A percentile compares a stretch with the other conserved stretches of the same genome.
phyloP scores from a whole-genome alignment of 192 early-diverging fungal species.

The Pilaira anomala region DNA sequence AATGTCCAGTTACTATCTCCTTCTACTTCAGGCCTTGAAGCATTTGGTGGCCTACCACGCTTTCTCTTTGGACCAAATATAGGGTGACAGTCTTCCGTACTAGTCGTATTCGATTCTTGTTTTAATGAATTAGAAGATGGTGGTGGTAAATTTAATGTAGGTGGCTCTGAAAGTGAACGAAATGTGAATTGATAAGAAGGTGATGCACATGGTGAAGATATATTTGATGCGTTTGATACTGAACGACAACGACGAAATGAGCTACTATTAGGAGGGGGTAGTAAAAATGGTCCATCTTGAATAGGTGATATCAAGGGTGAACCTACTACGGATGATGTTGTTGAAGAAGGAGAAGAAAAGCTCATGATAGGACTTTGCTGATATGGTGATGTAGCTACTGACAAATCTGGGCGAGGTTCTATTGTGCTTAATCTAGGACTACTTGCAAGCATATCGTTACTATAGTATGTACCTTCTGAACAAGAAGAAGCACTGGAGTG shows the following conservation, averaged over 20 bases:
- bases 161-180: constrained; percentile 12
- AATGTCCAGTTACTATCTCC: constrained; percentile 27
- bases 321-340: neutral
- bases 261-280: constrained; percentile 8
- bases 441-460: neutral
- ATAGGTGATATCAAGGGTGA: constrained; percentile 9
- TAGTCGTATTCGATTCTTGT: neutral
- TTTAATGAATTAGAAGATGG: neutral
- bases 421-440: constrained; percentile 10
- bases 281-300: neutral
- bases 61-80: constrained; percentile 18
- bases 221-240: constrained; percentile 9
- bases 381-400: neutral
- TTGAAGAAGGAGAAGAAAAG: constrained; percentile 7
- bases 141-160: constrained; percentile 5
- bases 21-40: constrained; percentile 11
- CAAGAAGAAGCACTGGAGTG: too few species aligned
- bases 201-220: neutral
- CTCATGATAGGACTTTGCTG: constrained; percentile 4
- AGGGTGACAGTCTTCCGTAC: constrained; percentile 6
- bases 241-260: constrained; percentile 6
- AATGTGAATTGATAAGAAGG: neutral
- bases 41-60: constrained; percentile 24
- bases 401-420: constrained; percentile 6
- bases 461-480: too few species aligned